Conservation (phyloP, 306 rosid species). For the Cicer bijugum region DNA sequence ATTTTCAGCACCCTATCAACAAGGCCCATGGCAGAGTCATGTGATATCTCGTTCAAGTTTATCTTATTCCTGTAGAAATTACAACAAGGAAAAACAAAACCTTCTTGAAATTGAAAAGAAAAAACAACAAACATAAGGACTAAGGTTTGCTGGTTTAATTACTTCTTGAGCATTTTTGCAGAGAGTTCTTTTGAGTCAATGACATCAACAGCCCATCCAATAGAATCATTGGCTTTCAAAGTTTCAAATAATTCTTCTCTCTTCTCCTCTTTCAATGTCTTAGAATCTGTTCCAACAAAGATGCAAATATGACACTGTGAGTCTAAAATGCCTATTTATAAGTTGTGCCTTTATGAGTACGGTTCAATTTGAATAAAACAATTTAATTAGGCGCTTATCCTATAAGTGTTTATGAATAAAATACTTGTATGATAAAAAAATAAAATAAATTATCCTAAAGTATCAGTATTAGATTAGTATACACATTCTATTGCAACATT, state of each 20-base stretch:
- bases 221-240: slow-evolving; percentile 67
- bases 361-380: too few species aligned
- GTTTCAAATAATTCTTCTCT: slow-evolving; percentile 87
- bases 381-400: too few species aligned
- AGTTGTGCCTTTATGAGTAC: neutral
- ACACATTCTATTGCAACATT: neutral
- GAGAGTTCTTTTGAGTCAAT: slow-evolving; percentile 85
- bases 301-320: slow-evolving; percentile 25
- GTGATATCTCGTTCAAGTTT: slow-evolving; percentile 90
- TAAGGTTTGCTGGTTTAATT: neutral
- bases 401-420: too few species aligned
- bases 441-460: too few species aligned
- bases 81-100: slow-evolving; percentile 16
- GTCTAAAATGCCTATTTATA: neutral
- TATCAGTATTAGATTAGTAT: too few species aligned
- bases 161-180: slow-evolving; percentile 84
- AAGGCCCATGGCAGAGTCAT: slow-evolving; percentile 86
- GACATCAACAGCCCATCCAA: slow-evolving; percentile 91
- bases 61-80: slow-evolving; percentile 68
- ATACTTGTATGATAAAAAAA: too few species aligned
- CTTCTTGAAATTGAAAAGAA: neutral
- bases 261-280: slow-evolving; percentile 89
- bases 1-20: slow-evolving; percentile 62
- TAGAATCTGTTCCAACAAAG: slow-evolving; percentile 66
- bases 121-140: neutral